These are phyloP conservation scores for Neurospora pannonica DNA, from an alignment of 495 filamentous ascomycete genomes.

Conservation along the genomic window DNA sequence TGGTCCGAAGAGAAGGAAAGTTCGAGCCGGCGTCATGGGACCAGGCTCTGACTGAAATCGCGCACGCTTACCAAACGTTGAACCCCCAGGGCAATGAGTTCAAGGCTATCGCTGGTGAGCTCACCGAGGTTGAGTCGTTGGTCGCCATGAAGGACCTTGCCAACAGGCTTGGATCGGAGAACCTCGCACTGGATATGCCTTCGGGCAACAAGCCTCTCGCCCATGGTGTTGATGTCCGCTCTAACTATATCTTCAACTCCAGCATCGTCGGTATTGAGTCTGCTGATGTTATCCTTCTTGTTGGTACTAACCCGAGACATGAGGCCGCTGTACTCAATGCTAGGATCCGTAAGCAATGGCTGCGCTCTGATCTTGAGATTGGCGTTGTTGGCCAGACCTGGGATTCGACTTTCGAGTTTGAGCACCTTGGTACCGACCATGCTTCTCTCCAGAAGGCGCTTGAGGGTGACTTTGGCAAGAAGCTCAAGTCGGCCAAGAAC, in stretches of 20 bases:
- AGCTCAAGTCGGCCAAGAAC: constrained; percentile 73
- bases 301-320: constrained; percentile 89
- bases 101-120: constrained; percentile 85
- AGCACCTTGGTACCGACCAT: constrained; percentile 73
- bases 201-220: constrained; percentile 73
- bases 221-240: constrained; percentile 87
- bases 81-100: constrained; percentile 83
- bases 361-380: constrained; percentile 88
- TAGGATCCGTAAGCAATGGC: constrained; percentile 93
- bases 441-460: constrained; percentile 74
- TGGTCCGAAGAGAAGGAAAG: constrained; percentile 78
- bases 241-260: constrained; percentile 95
- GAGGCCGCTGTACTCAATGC: constrained; percentile 94
- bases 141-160: constrained; percentile 95
- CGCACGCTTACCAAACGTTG: constrained; percentile 61
- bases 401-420: constrained; percentile 85
- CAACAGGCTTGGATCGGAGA: constrained; percentile 93
- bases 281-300: constrained; percentile 81
- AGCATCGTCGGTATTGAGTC: constrained; percentile 88
- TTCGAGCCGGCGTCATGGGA: constrained; percentile 92
- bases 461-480: constrained; percentile 81
- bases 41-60: constrained; percentile 80
- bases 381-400: constrained; percentile 87
- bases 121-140: constrained; percentile 82
- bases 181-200: constrained; percentile 85